A percentile compares a stretch with the other conserved stretches of the same genome.
Conservation (phyloP, 2,329 filamentous ascomycete genomes). For the Colletotrichum sansevieriae region DNA sequence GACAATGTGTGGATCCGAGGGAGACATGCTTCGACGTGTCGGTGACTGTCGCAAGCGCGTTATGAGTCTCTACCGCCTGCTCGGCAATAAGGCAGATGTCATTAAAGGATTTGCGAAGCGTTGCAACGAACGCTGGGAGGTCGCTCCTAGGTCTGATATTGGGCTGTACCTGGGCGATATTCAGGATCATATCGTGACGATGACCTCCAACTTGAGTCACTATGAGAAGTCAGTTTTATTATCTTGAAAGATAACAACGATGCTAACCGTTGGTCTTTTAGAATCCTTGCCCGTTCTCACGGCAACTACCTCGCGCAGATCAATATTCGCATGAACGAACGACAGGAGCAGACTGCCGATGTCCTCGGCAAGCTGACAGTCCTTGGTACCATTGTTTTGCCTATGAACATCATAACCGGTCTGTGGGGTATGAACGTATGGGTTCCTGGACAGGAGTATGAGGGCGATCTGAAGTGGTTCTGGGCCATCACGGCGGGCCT, state of each 20-base stretch:
- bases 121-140: constrained; percentile 98
- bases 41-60: constrained; percentile 97
- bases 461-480: constrained; percentile 82
- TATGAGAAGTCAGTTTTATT: constrained; percentile 84
- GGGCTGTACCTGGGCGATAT: constrained; percentile 98
- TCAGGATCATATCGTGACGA: constrained; percentile 98
- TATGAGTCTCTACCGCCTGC: constrained; percentile 91
- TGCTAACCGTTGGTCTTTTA: constrained; percentile 51
- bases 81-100: constrained; percentile 98
- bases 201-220: constrained; percentile 95
- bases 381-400: constrained; percentile 94
- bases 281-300: constrained; percentile 90
- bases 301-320: constrained; percentile 99
- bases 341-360: constrained; percentile 94
- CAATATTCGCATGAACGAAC: constrained; percentile 98
- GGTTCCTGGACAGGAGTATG: constrained; percentile 90
- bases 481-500: constrained; percentile 80
- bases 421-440: constrained; percentile 99
- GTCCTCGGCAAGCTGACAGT: constrained; percentile 96
- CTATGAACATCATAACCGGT: constrained; percentile 99
- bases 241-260: not conserved
- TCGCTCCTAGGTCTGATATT: constrained; percentile 94
- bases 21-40: constrained; percentile 91
- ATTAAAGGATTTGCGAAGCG: constrained; percentile 99
- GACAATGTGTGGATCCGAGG: constrained; percentile 62